phyloP scores from a whole-genome alignment of 1,284 basidiomycete genomes.

The Cutaneotrichosporon sp. region DNA sequence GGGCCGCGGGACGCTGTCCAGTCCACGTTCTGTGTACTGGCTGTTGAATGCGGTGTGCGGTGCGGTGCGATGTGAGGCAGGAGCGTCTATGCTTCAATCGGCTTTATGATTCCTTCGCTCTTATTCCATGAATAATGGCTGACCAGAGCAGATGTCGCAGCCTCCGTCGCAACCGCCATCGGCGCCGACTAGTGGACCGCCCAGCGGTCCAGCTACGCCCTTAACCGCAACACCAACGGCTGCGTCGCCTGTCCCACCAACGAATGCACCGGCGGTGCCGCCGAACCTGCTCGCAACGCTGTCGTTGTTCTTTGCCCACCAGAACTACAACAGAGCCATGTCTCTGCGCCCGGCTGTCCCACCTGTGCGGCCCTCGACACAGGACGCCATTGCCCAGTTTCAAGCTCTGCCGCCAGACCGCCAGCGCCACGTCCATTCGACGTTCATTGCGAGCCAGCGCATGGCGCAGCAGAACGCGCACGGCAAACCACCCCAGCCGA shows the following conservation, averaged over 20 bases:
- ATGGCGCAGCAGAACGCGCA: constrained; percentile 15
- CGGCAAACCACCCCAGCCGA: not conserved
- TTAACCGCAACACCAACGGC: not conserved
- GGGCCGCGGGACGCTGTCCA: constrained; percentile 26
- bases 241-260: not conserved
- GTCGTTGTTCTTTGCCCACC: constrained; percentile 16
- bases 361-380: constrained; percentile 1
- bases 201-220: not conserved
- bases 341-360: not conserved
- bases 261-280: constrained; percentile 1
- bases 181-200: not conserved
- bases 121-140: constrained; percentile 11
- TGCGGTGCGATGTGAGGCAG: constrained; percentile 27
- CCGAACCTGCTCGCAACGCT: constrained; percentile 8
- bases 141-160: constrained; percentile 32
- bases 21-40: constrained; percentile 36
- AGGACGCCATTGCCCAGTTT: constrained; percentile 11
- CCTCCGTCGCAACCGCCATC: constrained; percentile 4
- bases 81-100: constrained; percentile 43
- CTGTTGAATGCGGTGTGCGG: constrained; percentile 33
- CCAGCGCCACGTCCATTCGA: constrained; percentile 23
- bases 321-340: not conserved
- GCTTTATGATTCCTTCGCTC: constrained; percentile 48
- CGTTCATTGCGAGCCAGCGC: constrained; percentile 18
- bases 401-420: constrained; percentile 22